Conservation (phyloP, 2,329 filamentous ascomycete species). For the Fusarium sp. region DNA sequence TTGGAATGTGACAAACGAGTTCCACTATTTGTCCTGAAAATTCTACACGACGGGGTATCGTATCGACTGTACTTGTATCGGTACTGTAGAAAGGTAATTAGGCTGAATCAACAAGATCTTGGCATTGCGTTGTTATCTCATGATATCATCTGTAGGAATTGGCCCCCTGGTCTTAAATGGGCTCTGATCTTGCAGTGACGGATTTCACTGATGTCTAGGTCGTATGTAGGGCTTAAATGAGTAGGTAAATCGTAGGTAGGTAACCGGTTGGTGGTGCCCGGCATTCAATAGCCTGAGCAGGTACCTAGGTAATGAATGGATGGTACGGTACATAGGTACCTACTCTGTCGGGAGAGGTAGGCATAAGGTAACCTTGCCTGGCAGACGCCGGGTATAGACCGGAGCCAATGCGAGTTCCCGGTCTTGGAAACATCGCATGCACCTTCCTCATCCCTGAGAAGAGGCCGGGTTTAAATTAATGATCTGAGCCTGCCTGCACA, state of each 20-base stretch:
- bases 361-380: neutral
- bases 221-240: neutral
- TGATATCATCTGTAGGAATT: constrained; percentile 1
- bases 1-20: constrained; percentile 25
- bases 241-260: neutral
- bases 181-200: no score
- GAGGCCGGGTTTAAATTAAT: constrained; percentile 4
- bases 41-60: neutral
- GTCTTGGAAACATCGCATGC: neutral
- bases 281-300: neutral
- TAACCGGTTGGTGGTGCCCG: no score
- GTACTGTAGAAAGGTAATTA: neutral
- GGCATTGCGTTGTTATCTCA: neutral
- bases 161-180: neutral
- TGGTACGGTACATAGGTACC: no score
- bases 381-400: neutral
- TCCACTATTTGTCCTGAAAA: neutral
- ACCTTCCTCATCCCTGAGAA: constrained; percentile 2
- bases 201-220: neutral
- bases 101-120: constrained; percentile 5
- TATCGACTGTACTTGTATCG: no score
- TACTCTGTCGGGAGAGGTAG: neutral
- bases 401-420: neutral
- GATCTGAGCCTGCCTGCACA: neutral
- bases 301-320: neutral